phyloP scores from a whole-genome alignment of 768 basidiomycete species.

The Tubosaeta sp. region DNA sequence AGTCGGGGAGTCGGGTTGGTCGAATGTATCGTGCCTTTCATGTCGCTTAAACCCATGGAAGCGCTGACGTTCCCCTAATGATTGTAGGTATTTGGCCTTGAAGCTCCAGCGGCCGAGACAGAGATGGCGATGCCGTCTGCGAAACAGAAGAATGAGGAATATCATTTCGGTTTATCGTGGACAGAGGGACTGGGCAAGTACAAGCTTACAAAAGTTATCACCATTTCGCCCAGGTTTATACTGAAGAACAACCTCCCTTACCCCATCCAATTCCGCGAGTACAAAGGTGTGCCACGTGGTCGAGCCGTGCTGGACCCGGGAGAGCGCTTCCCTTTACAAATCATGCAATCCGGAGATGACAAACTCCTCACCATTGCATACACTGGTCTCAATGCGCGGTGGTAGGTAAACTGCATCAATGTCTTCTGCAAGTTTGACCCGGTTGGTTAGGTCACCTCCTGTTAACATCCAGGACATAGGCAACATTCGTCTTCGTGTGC shows the following conservation, averaged over 20 bases:
- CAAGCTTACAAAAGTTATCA: constrained; percentile 92
- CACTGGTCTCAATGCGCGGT: constrained; percentile 79
- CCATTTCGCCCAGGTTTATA: constrained; percentile 85
- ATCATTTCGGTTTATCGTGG: constrained; percentile 88
- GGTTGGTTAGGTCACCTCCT: constrained; percentile 72
- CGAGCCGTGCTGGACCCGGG: constrained; percentile 61
- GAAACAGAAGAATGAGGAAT: constrained; percentile 58
- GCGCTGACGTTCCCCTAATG: constrained; percentile 6
- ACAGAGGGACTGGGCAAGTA: constrained; percentile 95
- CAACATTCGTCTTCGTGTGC: constrained; percentile 67
- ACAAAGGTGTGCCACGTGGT: constrained; percentile 65
- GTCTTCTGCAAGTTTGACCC: not conserved
- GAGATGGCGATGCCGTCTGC: constrained; percentile 68
- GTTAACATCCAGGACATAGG: constrained; percentile 93
- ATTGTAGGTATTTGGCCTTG: constrained; percentile 74
- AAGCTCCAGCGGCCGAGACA: constrained; percentile 89
- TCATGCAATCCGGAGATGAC: constrained; percentile 60
- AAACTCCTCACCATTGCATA: constrained; percentile 82
- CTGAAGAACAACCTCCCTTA: constrained; percentile 75
- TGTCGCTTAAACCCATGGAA: not conserved
- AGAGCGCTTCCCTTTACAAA: constrained; percentile 63
- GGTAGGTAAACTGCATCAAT: constrained; percentile 46
- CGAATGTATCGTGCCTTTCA: constrained; percentile 51
- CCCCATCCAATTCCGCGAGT: constrained; percentile 78
- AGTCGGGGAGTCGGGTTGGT: constrained; percentile 83